A percentile compares a stretch with the other conserved stretches of the same genome.
phyloP scores from a whole-genome alignment of 75 land plant species.

The Isoetes taiwanensis region DNA sequence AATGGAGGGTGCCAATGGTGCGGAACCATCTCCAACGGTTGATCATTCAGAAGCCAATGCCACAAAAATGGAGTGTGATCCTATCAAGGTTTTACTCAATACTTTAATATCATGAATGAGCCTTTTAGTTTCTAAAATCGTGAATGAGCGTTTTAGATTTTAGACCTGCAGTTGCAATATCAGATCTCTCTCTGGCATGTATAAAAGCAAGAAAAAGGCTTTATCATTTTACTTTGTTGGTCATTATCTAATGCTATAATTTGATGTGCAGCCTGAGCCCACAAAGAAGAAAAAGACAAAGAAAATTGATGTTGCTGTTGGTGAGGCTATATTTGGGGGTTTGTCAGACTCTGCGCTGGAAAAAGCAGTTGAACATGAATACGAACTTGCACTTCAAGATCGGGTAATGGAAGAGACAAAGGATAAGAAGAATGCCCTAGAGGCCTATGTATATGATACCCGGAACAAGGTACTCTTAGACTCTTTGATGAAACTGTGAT shows the following conservation, averaged over 20 bases:
- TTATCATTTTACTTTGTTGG: too few species aligned
- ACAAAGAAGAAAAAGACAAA: slow-evolving; percentile 69
- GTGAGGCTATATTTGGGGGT: slow-evolving; percentile 46
- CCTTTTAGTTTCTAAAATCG: too few species aligned
- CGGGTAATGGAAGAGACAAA: slow-evolving; percentile 95
- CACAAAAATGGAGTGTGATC: too few species aligned
- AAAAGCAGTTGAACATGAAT: slow-evolving; percentile 75
- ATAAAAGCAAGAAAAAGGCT: too few species aligned
- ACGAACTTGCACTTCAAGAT: slow-evolving; percentile 78
- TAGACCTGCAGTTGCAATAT: too few species aligned
- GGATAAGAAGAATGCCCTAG: slow-evolving; percentile 92
- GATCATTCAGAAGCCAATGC: too few species aligned
- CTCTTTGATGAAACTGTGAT: background rate
- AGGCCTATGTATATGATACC: slow-evolving; percentile 92
- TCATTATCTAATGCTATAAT: too few species aligned
- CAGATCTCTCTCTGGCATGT: too few species aligned
- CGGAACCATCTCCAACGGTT: too few species aligned
- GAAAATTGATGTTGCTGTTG: slow-evolving; percentile 50
- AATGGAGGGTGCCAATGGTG: slow-evolving; percentile 37
- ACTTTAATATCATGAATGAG: too few species aligned
- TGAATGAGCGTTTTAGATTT: too few species aligned
- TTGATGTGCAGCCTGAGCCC: slow-evolving; percentile 22
- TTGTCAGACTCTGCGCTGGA: slow-evolving; percentile 41
- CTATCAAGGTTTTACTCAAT: too few species aligned
- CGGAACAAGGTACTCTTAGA: slow-evolving; percentile 61